Percentiles rank a stretch among this genome's conserved stretches.
Evolutionary conservation across 2,329 filamentous ascomycete species (phyloP).

Genomic region (Fusarium austroafricanum): DNA sequence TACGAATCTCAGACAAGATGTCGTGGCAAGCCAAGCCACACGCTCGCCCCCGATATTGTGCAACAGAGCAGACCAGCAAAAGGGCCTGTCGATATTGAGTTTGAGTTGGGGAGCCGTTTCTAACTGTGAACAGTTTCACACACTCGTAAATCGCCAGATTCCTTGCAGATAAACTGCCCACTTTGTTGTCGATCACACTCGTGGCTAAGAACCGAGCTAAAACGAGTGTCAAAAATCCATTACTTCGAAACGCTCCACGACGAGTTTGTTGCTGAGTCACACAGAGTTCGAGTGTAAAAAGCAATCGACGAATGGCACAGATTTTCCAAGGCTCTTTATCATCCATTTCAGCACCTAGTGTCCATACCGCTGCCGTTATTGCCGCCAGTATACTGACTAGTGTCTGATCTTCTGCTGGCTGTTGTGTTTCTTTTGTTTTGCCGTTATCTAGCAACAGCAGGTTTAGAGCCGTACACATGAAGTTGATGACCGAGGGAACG

Average conservation of each 20-base stretch:
- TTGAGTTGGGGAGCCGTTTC: constrained; percentile 25
- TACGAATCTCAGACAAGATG: constrained; percentile 56
- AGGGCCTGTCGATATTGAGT: constrained; percentile 48
- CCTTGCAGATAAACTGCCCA: constrained; percentile 28
- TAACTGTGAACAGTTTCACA: constrained; percentile 30
- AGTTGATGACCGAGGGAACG: constrained; percentile 38
- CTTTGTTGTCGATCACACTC: constrained; percentile 28
- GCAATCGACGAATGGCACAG: constrained; percentile 40
- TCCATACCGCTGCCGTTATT: constrained; percentile 45
- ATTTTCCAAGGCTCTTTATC: constrained; percentile 13
- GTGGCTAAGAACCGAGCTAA: constrained; percentile 47
- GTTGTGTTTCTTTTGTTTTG: background rate
- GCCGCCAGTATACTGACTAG: constrained; percentile 49
- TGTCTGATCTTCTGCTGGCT: constrained; percentile 39
- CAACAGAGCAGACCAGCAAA: constrained; percentile 58
- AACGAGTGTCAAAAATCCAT: constrained; percentile 41
- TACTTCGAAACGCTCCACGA: constrained; percentile 17
- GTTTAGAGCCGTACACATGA: constrained; percentile 42
- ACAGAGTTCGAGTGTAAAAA: constrained; percentile 45
- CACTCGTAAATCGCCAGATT: constrained; percentile 40
- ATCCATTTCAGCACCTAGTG: constrained; percentile 17
- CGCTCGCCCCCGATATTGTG: constrained; percentile 60
- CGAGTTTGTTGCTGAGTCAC: constrained; percentile 30
- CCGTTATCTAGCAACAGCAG: constrained; percentile 34
- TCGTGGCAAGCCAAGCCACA: constrained; percentile 53